Conservation (phyloP, 2,329 filamentous ascomycete species). For the Cephalotrichum gorgonifer region DNA sequence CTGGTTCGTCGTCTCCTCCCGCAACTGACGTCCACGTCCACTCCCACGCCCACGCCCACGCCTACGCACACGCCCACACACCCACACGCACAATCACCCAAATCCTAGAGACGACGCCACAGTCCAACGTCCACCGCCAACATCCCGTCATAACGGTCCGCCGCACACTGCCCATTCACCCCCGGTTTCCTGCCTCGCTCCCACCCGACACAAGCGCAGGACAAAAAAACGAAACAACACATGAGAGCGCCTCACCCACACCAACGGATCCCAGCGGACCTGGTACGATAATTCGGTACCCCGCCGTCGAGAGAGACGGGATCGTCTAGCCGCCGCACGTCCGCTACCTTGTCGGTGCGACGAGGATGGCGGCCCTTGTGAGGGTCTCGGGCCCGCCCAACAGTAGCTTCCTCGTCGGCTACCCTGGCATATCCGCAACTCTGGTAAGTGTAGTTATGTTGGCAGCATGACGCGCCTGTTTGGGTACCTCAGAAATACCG, state of each 20-base stretch:
- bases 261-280: neutral
- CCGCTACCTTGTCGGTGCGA: conserved; percentile 2
- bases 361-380: conserved; percentile 64
- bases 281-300: neutral
- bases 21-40: too few species aligned
- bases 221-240: neutral
- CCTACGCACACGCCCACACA: too few species aligned
- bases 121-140: too few species aligned
- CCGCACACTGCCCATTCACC: neutral
- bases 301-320: neutral
- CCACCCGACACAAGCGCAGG: neutral
- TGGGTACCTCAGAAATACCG: neutral
- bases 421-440: conserved; percentile 95
- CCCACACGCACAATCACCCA: too few species aligned
- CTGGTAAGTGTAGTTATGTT: conserved; percentile 54
- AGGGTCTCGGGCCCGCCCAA: conserved; percentile 96
- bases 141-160: neutral
- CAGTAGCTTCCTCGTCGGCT: conserved; percentile 91
- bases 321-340: neutral
- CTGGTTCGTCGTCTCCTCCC: too few species aligned
- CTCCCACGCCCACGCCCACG: too few species aligned
- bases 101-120: too few species aligned
- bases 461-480: neutral
- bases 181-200: neutral
- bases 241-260: neutral